Evolutionary conservation across 768 basidiomycete genomes (phyloP), one percentile per base, ranked within the genome.

Genomic region (Podaxis sp.): DNA sequence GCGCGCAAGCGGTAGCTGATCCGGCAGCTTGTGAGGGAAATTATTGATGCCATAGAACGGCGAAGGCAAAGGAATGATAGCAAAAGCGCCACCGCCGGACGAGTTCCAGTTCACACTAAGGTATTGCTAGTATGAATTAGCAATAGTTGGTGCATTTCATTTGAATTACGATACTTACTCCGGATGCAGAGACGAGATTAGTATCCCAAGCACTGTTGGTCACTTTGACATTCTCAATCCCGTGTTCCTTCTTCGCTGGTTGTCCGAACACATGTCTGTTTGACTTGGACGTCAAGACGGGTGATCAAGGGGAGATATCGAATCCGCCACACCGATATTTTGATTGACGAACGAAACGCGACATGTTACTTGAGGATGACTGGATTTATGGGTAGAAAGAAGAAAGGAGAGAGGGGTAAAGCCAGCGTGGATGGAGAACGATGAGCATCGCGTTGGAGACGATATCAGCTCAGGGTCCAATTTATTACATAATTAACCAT

Each of bases 171-270:
- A 20, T 58, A 75, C 86, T 72, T 72, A 94, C 91, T 49, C 82
- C 88, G 66, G 93, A 95, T 11, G 93, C 91, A 64, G 91, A 82
- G 66, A 97, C 80, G 65, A 98, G 77, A 73, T 98, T 96, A 49
- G 96, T 98, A 74, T 99, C 96, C 95, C 94, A 98, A 8, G 96
- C 95, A 67, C 87, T 93, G 74, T 86, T 89, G 54, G 92, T 89
- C 17, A 94, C 82, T 74, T 95, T 95, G 67, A 94, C 79, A 66
- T 94, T 95, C 72, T 95, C 92, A 65, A 88, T 75, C 22, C 84
- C 78, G 67, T 91, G 81, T 73, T 94, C 91, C 72, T 92, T 94
- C 81, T 95, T 96, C 38, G 89, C 84, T 66, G 87, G 75, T 68
- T 95, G 91, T 36, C 93, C 95, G 73, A 91, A 99, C 73, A 96